Evolutionary conservation across 768 basidiomycete species (phyloP).

Genomic region (Phanerodontia chrysosporium): DNA sequence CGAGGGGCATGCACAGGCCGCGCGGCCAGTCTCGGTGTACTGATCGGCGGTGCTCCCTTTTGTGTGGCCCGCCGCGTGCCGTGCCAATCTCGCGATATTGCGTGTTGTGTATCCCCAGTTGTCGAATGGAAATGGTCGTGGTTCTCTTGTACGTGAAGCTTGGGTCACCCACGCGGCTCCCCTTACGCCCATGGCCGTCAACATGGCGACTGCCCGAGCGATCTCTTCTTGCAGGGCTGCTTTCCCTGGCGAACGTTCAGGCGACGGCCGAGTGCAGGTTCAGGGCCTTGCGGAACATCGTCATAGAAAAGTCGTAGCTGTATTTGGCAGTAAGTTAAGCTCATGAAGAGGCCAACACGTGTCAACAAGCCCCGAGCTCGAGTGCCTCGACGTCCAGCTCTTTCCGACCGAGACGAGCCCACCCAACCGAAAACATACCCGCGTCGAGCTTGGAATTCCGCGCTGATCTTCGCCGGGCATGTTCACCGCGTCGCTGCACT

Average conservation of each 20-base stretch:
- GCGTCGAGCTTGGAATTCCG: too few relatives aligned
- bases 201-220: not conserved
- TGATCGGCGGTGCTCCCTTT: not conserved
- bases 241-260: not conserved
- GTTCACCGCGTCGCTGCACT: not conserved
- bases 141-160: not conserved
- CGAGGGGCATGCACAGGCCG: not conserved
- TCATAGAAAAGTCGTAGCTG: not conserved
- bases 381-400: not conserved
- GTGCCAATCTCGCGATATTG: not conserved
- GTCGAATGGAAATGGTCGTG: not conserved
- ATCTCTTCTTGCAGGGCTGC: not conserved
- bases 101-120: not conserved
- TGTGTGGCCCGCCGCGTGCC: not conserved
- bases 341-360: conserved; percentile 8
- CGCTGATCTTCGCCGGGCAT: not conserved
- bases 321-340: not conserved
- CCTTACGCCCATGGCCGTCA: not conserved
- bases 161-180: not conserved
- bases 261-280: not conserved
- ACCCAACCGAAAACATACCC: not conserved
- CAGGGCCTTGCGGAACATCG: not conserved
- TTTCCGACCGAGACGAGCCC: not conserved
- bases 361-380: not conserved
- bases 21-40: not conserved